Evolutionary conservation across 768 basidiomycete genomes (phyloP), one percentile per base, ranked within the genome.

Genomic region (Daedaleopsis nitida): DNA sequence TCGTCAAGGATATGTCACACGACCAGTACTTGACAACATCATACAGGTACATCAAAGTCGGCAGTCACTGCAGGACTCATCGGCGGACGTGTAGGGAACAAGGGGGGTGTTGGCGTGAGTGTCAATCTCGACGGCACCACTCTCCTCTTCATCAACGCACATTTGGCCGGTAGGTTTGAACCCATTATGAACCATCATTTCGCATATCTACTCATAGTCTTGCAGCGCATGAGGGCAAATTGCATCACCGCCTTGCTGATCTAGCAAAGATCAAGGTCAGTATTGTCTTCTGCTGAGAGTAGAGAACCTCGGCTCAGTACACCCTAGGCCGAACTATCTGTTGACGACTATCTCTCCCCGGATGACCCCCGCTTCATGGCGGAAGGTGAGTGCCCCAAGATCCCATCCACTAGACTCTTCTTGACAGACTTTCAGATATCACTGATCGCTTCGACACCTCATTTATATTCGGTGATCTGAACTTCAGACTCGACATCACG

Each of bases 71-170:
- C 96, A 16, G 96, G 96, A 5, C 77, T 97, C 23, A 92, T 96
- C 27, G 93, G 93, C 3, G 96, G 96, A 0, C 77, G 96, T 50
- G 81, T 97, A 2, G 96, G 96, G 6, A 98, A 98, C 71, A 98
- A 98, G 71, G 85, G 96, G 1, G 92, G 90, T 16, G 92, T 96
- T 24, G 95, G 92, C n/a, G 88, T 97, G 63, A 91, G 89, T 61
- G 74, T 96, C 47, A 88, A 94, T 65, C 78, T 98, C 19, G 86
- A 85, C 50, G 89, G 87, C n/a, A 87, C 85, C 23, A 89, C 92
- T 0, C 80, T 97, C 48, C 78, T 98, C 13, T 96, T 98, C 72
- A 75, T 97, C 67, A 97, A 96, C 66, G 90, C 92, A 0, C 96
- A 98, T 73, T 78, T 97, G 24, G 92, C 96, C 19, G 94, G 92